A percentile compares a stretch with the other conserved stretches of the same genome.
Conservation (phyloP, 148 eudicot genomes). For the Silene uniflora region DNA sequence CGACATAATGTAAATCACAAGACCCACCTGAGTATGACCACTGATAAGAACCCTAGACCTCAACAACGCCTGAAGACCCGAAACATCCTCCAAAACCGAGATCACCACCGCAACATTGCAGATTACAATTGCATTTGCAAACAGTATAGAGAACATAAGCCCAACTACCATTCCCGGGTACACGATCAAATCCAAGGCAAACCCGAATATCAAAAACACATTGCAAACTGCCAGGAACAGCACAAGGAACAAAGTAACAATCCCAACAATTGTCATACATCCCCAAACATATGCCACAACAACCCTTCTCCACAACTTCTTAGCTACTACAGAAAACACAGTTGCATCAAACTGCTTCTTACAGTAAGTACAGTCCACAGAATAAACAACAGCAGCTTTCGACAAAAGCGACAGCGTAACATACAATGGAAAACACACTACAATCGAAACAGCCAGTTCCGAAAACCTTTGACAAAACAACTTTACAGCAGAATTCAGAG, state of each 20-base stretch:
- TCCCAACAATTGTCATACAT: conserved; percentile 55
- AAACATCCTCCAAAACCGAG: conserved; percentile 46
- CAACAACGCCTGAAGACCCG: conserved; percentile 38
- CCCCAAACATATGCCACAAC: conserved; percentile 62
- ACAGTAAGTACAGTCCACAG: conserved; percentile 87
- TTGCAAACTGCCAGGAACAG: conserved; percentile 58
- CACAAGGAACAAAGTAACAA: conserved; percentile 56
- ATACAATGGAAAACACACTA: conserved; percentile 70
- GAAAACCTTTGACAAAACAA: conserved; percentile 69
- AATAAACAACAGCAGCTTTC: conserved; percentile 77
- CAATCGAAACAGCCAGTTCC: conserved; percentile 58
- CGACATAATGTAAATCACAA: conserved; percentile 74
- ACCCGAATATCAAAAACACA: conserved; percentile 48
- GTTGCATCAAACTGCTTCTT: conserved; percentile 53
- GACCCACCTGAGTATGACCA: conserved; percentile 71
- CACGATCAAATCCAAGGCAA: conserved; percentile 44
- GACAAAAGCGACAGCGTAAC: conserved; percentile 64
- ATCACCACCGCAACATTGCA: conserved; percentile 42
- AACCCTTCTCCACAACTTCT: conserved; percentile 67
- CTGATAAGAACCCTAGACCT: conserved; percentile 40
- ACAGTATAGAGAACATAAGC: conserved; percentile 36
- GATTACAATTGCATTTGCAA: conserved; percentile 39
- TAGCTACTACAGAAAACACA: conserved; percentile 47
- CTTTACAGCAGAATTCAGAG: conserved; percentile 57
- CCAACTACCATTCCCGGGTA: conserved; percentile 35